Percentiles rank a stretch among this genome's conserved stretches.
phyloP scores from a whole-genome alignment of 495 filamentous ascomycete genomes.

The Margaritispora aquatica region DNA sequence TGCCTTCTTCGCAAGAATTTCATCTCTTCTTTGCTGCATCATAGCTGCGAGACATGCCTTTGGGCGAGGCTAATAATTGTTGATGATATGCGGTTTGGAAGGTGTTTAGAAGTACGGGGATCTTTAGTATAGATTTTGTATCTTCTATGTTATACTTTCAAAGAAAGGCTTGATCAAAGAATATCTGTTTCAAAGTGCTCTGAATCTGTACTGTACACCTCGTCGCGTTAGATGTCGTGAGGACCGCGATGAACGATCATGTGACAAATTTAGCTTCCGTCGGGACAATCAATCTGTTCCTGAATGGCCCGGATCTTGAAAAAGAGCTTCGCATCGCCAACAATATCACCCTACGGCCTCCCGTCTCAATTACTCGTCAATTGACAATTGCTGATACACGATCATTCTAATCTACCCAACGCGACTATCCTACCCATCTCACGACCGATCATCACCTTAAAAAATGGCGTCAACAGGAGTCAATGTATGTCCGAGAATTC shows the following conservation, averaged over 20 bases:
- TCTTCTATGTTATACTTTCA: no score
- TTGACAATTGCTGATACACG: slow-evolving; percentile 20
- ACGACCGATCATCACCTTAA: no score
- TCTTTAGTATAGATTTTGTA: no score
- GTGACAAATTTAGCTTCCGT: slow-evolving; percentile 5
- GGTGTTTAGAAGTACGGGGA: no score
- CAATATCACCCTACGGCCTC: slow-evolving; percentile 17
- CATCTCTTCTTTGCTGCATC: slow-evolving; percentile 84
- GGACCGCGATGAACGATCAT: slow-evolving; percentile 1
- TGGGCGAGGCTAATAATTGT: not conserved
- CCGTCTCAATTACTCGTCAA: slow-evolving; percentile 23
- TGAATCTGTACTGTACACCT: no score
- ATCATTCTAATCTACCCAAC: no score
- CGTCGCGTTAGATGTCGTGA: slow-evolving; percentile 3
- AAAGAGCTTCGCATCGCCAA: slow-evolving; percentile 26
- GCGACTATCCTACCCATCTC: not conserved
- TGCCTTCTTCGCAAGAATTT: slow-evolving; percentile 89
- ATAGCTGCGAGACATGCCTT: slow-evolving; percentile 15
- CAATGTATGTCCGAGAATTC: slow-evolving; percentile 41
- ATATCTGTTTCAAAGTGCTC: no score
- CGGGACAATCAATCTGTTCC: slow-evolving; percentile 9
- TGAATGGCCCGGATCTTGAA: not conserved
- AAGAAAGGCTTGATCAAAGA: no score
- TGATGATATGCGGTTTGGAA: not conserved
- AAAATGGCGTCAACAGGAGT: slow-evolving; percentile 57